Base-by-base conservation (phyloP, 2,329 filamentous ascomycete species). In the Dissoconium aciculare region DNA sequence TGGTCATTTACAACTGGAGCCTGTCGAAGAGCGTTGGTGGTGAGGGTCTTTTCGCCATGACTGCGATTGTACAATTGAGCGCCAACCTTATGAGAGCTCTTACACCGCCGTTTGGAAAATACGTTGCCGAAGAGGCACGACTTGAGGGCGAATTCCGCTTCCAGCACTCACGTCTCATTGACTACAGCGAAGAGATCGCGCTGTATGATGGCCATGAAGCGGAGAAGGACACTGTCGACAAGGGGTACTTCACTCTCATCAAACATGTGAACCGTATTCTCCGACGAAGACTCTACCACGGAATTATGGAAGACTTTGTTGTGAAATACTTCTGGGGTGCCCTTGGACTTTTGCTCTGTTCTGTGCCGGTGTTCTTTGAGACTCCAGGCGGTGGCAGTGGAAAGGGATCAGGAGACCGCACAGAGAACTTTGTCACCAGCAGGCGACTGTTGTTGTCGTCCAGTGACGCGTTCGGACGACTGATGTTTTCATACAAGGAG, bases 311-410 rank as follows among this genome's bases (percentile, higher is more conserved):
- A 54, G 89, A 98, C 55, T 98, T 94, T 56, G 83, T 95, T 35
- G 93, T 98, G 58, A 98, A 98, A 57, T 98, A 98, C 54, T 89
- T 95, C 58, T 98, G 89, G 89, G 89, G 89, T 24, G 87, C 89
- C 2, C 57, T 98, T 26, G 89, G 89, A 2, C 67, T 98, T 41
- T 57, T 93, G 40, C 73, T 98, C 6, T 98, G 89, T 63, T 91
- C 83, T 55, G 75, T 93, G 1, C 89, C 89, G 0, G 87, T 95
- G 2, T 98, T 98, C 55, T 80, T 98, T 64, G 87, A 87, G 56
- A 64, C 48, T 5, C 35, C 33, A 5, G 41, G 42, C n/a, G 27
- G 35, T 10, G 34, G 32, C 4, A 40, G 38, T 9, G 38, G 19
- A 8, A 8, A 23, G 19, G 19, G 19, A 8, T 23, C 35, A 12